Base-by-base conservation (phyloP, 495 filamentous ascomycete species). In the Lepidopterella palustris region DNA sequence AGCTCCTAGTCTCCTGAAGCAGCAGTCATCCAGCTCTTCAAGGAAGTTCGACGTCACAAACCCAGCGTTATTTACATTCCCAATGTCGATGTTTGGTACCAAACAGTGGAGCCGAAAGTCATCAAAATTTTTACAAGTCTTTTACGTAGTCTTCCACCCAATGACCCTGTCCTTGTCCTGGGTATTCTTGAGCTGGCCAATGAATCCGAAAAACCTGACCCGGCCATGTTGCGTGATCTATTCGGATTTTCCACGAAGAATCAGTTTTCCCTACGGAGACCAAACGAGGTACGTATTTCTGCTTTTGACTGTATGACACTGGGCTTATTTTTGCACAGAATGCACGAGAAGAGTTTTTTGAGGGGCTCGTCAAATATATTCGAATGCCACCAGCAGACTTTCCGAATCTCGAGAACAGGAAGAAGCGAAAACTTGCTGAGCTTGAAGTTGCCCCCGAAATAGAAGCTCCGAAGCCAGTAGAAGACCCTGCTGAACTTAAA, bases 51-150 rank as follows among this genome's bases (percentile, higher is more conserved):
- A 68, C 83, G 92, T 40, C 90, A 96, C 64, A 97, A 95, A 72
- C 93, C 95, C 8, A 92, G 90, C 73, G 88, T 98, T 23, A 95
- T 98, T 57, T 97, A 88, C 75, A 87, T 98, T 49, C 93, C 95
- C 0, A 84, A 88, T 62, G 82, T 97, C 60, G 88, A 97, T 48
- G 76, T 82, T 29, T 98, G 95, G 95, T 90, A 87, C 65, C 72
- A 78, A 8, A 90, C 84, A 24, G 73, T 96, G 11, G 75, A 77
- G n/a, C 78, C 78, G 3, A 62, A 82, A 24, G 82, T 86, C 4
- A 80, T 96, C 56, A 84, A 84, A 10, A 91, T 88, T 0, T 96
- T 98, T 71, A 74, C 82, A 51, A 84, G 85, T 20, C 79, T 97
- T 62, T 73, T 98, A 11, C 80, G 84, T 55, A 85, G 84, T 26